Evolutionary conservation across 2,329 filamentous ascomycete species (phyloP).

Genomic region (Anthostomella pinea): DNA sequence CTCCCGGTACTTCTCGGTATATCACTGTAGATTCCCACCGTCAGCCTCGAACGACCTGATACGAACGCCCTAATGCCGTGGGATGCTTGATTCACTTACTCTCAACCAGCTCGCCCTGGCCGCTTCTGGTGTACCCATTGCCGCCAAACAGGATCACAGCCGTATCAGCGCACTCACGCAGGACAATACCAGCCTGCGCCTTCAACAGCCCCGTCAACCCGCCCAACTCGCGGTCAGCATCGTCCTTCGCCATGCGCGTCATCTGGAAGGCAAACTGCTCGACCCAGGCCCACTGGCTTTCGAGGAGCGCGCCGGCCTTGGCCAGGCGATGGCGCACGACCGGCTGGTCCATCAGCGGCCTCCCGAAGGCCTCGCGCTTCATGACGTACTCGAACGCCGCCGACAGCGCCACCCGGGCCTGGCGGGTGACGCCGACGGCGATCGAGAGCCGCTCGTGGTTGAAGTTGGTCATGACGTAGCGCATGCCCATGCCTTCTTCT

Average conservation of each 20-base stretch:
- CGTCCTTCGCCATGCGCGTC: conserved; percentile 55
- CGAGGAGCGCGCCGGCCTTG: conserved; percentile 65
- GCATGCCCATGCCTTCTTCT: conserved; percentile 68
- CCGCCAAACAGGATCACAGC: conserved; percentile 72
- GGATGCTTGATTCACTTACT: conserved; percentile 49
- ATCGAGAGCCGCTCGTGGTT: conserved; percentile 74
- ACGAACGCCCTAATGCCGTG: too few species aligned
- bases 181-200: conserved; percentile 67
- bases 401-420: conserved; percentile 44
- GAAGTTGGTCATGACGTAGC: conserved; percentile 75
- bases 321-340: conserved; percentile 72
- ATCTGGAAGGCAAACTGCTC: conserved; percentile 70
- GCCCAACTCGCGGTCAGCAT: conserved; percentile 63
- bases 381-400: conserved; percentile 38
- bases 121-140: conserved; percentile 66
- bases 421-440: conserved; percentile 60
- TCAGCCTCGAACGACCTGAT: too few species aligned
- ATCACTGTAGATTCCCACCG: conserved; percentile 44
- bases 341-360: conserved; percentile 67
- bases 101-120: conserved; percentile 69
- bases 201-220: conserved; percentile 71
- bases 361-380: conserved; percentile 38
- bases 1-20: conserved; percentile 56
- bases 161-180: conserved; percentile 68
- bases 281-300: conserved; percentile 70